Conservation (phyloP, 768 basidiomycete species). For the Cyclocybe cylindracea region DNA sequence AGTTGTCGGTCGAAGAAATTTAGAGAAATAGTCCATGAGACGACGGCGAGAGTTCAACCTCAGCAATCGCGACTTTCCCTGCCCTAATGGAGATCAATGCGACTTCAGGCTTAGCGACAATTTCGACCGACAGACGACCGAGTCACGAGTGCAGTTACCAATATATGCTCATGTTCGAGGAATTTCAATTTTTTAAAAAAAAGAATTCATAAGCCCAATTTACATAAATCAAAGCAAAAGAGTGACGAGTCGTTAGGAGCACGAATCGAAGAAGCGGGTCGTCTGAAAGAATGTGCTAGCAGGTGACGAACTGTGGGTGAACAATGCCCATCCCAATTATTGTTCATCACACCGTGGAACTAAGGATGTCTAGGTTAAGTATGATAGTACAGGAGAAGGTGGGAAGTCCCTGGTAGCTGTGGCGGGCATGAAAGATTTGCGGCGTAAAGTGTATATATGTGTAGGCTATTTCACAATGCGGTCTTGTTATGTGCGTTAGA, state of each 20-base stretch:
- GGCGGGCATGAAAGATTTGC: slow-evolving; percentile 8
- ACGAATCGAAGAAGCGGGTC: neutral
- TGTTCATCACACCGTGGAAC: slow-evolving; percentile 13
- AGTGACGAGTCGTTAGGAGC: slow-evolving; percentile 2
- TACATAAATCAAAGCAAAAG: slow-evolving; percentile 24
- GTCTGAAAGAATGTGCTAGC: neutral
- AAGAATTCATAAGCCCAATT: slow-evolving; percentile 1
- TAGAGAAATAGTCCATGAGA: slow-evolving; percentile 84
- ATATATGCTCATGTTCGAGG: neutral
- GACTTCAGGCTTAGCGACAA: neutral
- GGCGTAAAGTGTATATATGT: slow-evolving; percentile 21
- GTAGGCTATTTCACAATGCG: slow-evolving; percentile 19
- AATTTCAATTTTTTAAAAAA: neutral
- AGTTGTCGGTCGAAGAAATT: slow-evolving; percentile 57
- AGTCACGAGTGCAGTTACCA: too few relatives aligned
- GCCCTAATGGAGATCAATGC: slow-evolving; percentile 4
- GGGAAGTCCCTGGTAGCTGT: slow-evolving; percentile 13
- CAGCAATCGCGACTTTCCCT: slow-evolving; percentile 3
- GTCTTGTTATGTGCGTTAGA: slow-evolving; percentile 30
- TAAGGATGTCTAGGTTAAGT: slow-evolving; percentile 20
- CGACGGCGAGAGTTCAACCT: neutral
- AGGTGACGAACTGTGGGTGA: slow-evolving; percentile 4
- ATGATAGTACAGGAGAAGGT: slow-evolving; percentile 19
- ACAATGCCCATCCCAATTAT: slow-evolving; percentile 14
- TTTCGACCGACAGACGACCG: neutral